Evolutionary conservation across 345 rosid species (phyloP).

Genomic region (Conringia planisiliqua): DNA sequence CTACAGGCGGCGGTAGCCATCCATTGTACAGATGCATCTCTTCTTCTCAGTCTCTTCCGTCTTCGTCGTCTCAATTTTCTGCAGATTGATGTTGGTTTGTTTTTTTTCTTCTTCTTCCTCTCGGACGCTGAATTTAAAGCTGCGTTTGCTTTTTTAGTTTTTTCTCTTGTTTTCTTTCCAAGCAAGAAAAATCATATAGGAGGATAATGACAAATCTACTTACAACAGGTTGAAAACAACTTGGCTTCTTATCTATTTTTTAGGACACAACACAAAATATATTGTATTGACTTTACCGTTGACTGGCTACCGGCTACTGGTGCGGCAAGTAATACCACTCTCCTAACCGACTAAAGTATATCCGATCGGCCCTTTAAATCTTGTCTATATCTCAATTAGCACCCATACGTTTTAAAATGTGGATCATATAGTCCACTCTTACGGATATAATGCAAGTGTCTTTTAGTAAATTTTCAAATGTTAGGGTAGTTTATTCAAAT

Average conservation of each 20-base stretch:
- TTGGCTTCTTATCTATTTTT: slow-evolving; percentile 1
- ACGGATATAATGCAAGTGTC: too few relatives aligned
- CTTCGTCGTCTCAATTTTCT: slow-evolving; percentile 16
- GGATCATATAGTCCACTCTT: not conserved
- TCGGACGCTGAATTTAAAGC: slow-evolving; percentile 22
- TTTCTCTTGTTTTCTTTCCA: slow-evolving; percentile 39
- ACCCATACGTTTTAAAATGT: not conserved
- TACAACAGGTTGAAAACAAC: slow-evolving; percentile 15
- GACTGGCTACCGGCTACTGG: slow-evolving; percentile 35
- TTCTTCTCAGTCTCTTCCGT: slow-evolving; percentile 14
- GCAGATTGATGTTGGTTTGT: not conserved
- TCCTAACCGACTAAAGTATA: slow-evolving; percentile 17
- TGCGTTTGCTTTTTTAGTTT: slow-evolving; percentile 11
- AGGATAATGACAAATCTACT: slow-evolving; percentile 15
- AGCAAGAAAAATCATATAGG: slow-evolving; percentile 38
- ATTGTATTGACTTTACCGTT: slow-evolving; percentile 30
- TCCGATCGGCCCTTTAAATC: not conserved
- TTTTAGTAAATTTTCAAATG: too few relatives aligned
- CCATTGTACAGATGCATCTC: slow-evolving; percentile 93
- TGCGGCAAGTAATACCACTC: slow-evolving; percentile 9
- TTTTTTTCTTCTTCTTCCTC: not conserved
- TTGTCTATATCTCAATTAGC: not conserved
- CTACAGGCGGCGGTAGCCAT: slow-evolving; percentile 95
- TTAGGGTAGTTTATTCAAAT: too few relatives aligned
- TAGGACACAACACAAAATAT: not conserved